Percentiles rank a stretch among this genome's conserved stretches.
Conservation (phyloP, 179 eudicot genomes). For the Sideroxylon spinosum region DNA sequence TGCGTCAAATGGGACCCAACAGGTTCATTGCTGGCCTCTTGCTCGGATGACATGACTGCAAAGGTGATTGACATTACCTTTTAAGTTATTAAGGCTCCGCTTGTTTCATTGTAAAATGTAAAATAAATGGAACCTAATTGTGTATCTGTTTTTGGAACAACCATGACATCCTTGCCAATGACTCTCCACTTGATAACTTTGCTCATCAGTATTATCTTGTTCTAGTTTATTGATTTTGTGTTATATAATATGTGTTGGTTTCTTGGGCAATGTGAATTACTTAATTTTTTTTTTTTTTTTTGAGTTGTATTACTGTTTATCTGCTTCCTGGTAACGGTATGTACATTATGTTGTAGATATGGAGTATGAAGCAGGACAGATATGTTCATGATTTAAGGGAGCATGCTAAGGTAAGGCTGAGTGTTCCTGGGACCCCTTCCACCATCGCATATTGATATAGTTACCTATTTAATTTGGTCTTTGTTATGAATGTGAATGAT, state of each 20-base stretch:
- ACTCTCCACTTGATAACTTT: neutral
- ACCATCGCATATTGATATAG: neutral
- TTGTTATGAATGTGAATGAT: neutral
- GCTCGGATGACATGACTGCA: constrained; percentile 89
- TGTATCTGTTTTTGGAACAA: too few relatives aligned
- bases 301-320: neutral
- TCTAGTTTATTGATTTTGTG: neutral
- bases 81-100: neutral
- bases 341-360: constrained; percentile 33
- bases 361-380: constrained; percentile 59
- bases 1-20: constrained; percentile 97
- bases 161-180: too few relatives aligned
- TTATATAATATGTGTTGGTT: neutral
- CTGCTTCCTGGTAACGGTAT: neutral
- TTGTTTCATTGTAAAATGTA: too few relatives aligned
- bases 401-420: constrained; percentile 49
- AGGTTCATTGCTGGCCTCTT: constrained; percentile 83
- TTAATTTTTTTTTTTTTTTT: too few relatives aligned
- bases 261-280: neutral
- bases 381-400: constrained; percentile 53
- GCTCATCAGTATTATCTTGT: neutral
- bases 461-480: neutral
- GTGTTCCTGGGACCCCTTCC: neutral
- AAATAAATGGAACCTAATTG: too few relatives aligned
- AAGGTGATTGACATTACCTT: constrained; percentile 44